These are phyloP conservation scores for Achaetomiella virescens DNA, from an alignment of 495 filamentous ascomycete genomes.

Conservation along the genomic window DNA sequence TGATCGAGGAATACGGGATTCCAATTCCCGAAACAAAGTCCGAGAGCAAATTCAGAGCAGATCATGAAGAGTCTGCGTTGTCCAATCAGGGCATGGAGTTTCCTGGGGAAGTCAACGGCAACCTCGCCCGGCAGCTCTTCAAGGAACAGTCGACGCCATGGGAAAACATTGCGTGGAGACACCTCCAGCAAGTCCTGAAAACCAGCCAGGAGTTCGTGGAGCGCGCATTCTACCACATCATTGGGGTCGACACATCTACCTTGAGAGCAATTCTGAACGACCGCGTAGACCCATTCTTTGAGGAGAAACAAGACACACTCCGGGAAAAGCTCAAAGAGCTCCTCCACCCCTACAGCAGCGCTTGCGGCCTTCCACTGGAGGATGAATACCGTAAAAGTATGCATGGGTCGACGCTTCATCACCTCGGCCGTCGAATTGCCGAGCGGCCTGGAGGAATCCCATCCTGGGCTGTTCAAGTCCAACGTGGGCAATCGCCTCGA, in stretches of 20 bases:
- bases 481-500: no score
- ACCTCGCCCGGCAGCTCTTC: constrained; percentile 21
- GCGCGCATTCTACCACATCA: constrained; percentile 14
- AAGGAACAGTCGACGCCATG: constrained; percentile 17
- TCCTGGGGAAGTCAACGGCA: constrained; percentile 14
- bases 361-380: background rate
- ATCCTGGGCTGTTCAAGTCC: background rate
- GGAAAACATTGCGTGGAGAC: constrained; percentile 17
- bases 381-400: background rate
- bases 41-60: background rate
- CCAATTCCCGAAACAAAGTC: constrained; percentile 7
- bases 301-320: constrained; percentile 24
- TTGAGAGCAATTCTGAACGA: constrained; percentile 19
- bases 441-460: no score
- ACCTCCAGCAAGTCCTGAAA: constrained; percentile 8
- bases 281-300: constrained; percentile 35
- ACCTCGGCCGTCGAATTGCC: no score
- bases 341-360: constrained; percentile 12
- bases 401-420: background rate
- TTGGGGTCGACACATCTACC: constrained; percentile 15
- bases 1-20: constrained; percentile 18
- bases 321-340: constrained; percentile 31
- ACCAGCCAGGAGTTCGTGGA: constrained; percentile 18
- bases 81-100: constrained; percentile 23
- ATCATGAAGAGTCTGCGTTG: constrained; percentile 16